Conservation (phyloP, 1,284 basidiomycete genomes). For the Ceratobasidium sp. region DNA sequence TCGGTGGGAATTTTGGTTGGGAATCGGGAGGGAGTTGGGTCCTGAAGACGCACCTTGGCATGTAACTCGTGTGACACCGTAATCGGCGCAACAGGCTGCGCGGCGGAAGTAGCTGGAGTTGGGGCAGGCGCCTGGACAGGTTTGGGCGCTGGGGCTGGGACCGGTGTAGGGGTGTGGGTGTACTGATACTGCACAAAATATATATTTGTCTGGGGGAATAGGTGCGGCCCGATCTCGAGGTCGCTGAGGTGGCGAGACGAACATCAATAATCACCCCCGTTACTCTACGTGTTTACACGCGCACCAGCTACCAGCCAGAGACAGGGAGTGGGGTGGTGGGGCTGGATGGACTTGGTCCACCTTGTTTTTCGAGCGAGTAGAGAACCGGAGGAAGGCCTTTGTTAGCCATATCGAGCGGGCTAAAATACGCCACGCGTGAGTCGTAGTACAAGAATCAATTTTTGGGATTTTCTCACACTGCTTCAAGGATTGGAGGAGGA, state of each 20-base stretch:
- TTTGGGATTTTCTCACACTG: conserved; percentile 15
- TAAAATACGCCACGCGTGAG: neutral
- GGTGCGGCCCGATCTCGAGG: conserved; percentile 39
- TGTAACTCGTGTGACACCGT: conserved; percentile 40
- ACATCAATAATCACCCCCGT: neutral
- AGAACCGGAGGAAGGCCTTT: conserved; percentile 37
- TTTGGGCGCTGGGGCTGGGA: neutral
- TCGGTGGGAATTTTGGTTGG: neutral
- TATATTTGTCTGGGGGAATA: conserved; percentile 39
- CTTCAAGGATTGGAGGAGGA: conserved; percentile 35
- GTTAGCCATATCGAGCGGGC: conserved; percentile 38
- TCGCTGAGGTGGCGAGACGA: conserved; percentile 13
- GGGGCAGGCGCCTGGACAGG: neutral
- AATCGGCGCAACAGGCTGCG: conserved; percentile 27
- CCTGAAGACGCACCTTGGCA: conserved; percentile 3
- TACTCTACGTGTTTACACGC: neutral
- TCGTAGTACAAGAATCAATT: neutral
- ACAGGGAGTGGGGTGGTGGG: conserved; percentile 31
- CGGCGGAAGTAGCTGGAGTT: neutral
- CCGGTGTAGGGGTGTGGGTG: conserved; percentile 1
- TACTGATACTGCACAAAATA: conserved; percentile 43
- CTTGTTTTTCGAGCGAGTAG: conserved; percentile 37
- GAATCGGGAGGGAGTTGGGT: too few relatives aligned
- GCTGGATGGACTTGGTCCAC: conserved; percentile 25
- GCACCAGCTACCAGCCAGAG: conserved; percentile 29